Evolutionary conservation across 2,329 filamentous ascomycete species (phyloP), one percentile per base, ranked within the genome.

Genomic region (Fonsecaea nubica): DNA sequence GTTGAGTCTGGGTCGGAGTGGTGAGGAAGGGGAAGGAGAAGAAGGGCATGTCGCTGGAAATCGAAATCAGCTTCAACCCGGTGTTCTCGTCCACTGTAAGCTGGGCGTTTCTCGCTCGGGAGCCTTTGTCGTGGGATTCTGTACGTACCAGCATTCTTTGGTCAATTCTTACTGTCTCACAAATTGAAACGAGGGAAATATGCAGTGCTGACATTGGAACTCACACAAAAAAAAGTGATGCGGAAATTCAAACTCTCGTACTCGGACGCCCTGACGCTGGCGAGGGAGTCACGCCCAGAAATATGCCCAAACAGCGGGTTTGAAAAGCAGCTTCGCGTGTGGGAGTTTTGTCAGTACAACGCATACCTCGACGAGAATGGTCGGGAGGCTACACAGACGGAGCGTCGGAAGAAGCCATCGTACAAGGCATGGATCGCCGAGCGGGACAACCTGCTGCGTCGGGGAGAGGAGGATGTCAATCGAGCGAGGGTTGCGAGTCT

Each of bases 21-120:
- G 25, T 3, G 25, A 25, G 25, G 25, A 25, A 25, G 25, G 25
- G 3, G 38, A 36, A 25, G 48, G 12, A 35, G 15, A 64, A 36
- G 25, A 32, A 25, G 45, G 35, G 33, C 33, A 33, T 21, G 56
- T 18, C 7, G 10, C 18, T 42, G 36, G 15, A 42, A 42, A 42
- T 3, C 2, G 25, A 25, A 25, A 25, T 7, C 10, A 6, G 40
- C 40, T 8, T 18, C 21, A 21, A 12, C 60, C 35, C 12, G 70
- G 63, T 3, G 65, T 74, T 9, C 52, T 74, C 15, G 68, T 73
- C 18, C 73, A 73, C 66, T 73, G 72, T 52, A 65, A 63, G 48
- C 72, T 73, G 55, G 72, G 72, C 4, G 70, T 73, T 33, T 73
- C 72, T 25, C 70, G 72, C 7, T 72, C 68, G 12, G 69, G 68